Evolutionary conservation across 2,329 filamentous ascomycete species (phyloP), one percentile per base, ranked within the genome.

Genomic region (Penicillium sp.): DNA sequence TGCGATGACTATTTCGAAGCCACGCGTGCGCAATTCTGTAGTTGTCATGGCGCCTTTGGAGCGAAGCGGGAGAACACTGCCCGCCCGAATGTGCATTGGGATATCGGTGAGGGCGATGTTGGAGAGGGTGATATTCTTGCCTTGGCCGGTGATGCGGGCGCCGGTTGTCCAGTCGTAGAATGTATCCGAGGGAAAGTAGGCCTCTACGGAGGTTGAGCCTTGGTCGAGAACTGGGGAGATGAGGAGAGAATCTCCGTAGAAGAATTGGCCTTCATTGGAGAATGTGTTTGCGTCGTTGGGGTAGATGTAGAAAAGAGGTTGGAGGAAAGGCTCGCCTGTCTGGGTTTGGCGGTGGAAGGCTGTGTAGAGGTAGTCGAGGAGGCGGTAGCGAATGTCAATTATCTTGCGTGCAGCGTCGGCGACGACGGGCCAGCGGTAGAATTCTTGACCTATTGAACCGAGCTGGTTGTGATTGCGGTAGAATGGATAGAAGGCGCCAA

Each of bases 341-440:
- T 76, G 64, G 28, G 78, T 80, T 67, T 89, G 82, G 51, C 74
- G 72, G 65, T 85, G 76, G 60, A 90, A 77, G 0, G 85, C 83
- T 1, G 88, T 91, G 76, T 93, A 92, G 54, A 89, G 79, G 73
- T 92, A 92, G 64, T 91, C 88, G 12, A 92, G 77, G n/a, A 92
- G 76, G 29, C 82, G 79, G 74, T 92, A 92, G n/a, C 89, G 81
- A 44, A 85, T 84, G 28, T 81, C 80, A 61, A 92, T 90, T 16
- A 85, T 86, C 53, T 83, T 85, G 50, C 80, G 81, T 0, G 87
- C 87, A 0, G 86, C 85, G 8, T 79, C 73, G 0, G 86, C 77
- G 5, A 89, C 86, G 1, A 76, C 71, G 0, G 77, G 73, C 85
- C 86, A 91, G 42, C 76, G 80, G 70, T 91, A 93, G 68, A 89